phyloP scores from a whole-genome alignment of 2,329 filamentous ascomycete species.

The Apiospora phragmitis region DNA sequence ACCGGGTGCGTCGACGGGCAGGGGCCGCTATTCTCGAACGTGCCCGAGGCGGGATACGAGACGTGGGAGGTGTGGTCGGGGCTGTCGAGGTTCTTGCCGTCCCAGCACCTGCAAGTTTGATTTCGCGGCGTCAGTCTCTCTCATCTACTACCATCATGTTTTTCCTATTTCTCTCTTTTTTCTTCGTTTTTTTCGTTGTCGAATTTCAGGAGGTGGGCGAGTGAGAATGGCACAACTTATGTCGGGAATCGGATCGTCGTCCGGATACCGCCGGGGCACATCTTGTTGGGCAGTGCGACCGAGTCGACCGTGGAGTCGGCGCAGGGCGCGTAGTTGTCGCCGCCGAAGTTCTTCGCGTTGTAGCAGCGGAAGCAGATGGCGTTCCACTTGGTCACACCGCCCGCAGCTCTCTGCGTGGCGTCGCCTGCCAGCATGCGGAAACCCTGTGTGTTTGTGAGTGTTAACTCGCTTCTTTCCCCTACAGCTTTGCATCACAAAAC shows the following conservation, averaged over 20 bases:
- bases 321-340: slow-evolving; percentile 25
- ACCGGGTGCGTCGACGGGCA: slow-evolving; percentile 53
- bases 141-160: too few relatives aligned
- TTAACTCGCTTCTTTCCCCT: neutral
- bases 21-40: slow-evolving; percentile 41
- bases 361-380: slow-evolving; percentile 40
- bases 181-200: too few relatives aligned
- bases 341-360: slow-evolving; percentile 30
- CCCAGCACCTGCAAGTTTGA: slow-evolving; percentile 49
- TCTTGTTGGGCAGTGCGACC: slow-evolving; percentile 48
- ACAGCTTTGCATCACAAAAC: neutral
- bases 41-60: slow-evolving; percentile 44
- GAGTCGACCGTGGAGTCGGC: slow-evolving; percentile 39
- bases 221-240: slow-evolving; percentile 35
- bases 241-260: slow-evolving; percentile 55
- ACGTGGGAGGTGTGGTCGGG: slow-evolving; percentile 57
- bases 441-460: slow-evolving; percentile 27
- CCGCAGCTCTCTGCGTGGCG: slow-evolving; percentile 23
- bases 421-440: slow-evolving; percentile 50
- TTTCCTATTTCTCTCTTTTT: too few relatives aligned
- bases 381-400: slow-evolving; percentile 19
- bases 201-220: neutral
- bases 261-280: slow-evolving; percentile 49
- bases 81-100: slow-evolving; percentile 57
- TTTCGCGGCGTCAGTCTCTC: neutral